Conservation (phyloP, 495 filamentous ascomycete species). For the Talaromyces thailandensis region DNA sequence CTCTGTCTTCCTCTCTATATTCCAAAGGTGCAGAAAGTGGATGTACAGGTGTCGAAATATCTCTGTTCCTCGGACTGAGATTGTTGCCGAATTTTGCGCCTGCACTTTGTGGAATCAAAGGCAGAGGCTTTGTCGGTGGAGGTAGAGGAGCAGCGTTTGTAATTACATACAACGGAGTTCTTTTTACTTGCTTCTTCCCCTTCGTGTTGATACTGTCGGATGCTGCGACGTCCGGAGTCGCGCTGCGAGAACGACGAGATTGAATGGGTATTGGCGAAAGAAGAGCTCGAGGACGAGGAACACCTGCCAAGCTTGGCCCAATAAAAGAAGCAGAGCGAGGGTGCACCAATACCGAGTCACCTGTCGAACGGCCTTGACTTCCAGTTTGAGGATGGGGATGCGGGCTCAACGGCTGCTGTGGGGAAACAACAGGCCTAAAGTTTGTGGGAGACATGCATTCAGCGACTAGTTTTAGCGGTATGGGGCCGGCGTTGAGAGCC, state of each 20-base stretch:
- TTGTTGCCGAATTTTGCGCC: neutral
- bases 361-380: neutral
- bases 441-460: constrained; percentile 1
- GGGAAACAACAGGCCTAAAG: neutral
- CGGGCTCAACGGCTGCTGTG: neutral
- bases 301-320: neutral
- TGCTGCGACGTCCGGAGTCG: constrained; percentile 5
- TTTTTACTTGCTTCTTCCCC: neutral
- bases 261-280: constrained; percentile 4
- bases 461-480: constrained; percentile 8
- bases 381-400: neutral
- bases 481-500: constrained; percentile 1
- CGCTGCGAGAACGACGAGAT: constrained; percentile 4
- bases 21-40: neutral
- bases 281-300: constrained; percentile 2
- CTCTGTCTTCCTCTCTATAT: neutral
- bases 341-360: neutral
- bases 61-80: neutral
- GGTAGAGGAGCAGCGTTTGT: constrained; percentile 7
- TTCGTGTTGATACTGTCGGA: neutral
- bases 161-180: constrained; percentile 3
- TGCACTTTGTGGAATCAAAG: constrained; percentile 3
- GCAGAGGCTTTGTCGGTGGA: constrained; percentile 5
- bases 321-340: neutral
- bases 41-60: neutral